These are phyloP conservation scores for Didymella sp. DNA, from an alignment of 2,329 filamentous ascomycete genomes.

Conservation along the genomic window DNA sequence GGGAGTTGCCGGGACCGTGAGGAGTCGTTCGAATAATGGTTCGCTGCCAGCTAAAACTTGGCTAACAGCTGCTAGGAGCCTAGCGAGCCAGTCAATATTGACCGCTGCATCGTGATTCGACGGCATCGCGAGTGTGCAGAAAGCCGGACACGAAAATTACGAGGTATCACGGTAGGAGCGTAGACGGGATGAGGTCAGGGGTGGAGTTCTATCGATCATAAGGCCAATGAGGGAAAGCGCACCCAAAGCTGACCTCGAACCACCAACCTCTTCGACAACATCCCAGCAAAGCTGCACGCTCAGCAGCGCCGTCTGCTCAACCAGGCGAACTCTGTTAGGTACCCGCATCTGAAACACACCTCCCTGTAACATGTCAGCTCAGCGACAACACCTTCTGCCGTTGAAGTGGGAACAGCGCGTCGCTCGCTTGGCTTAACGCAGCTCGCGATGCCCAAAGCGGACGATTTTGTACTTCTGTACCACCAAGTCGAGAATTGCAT, in stretches of 20 bases:
- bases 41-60: conserved; percentile 4
- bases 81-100: conserved; percentile 15
- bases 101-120: conserved; percentile 18
- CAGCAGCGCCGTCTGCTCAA: conserved; percentile 2
- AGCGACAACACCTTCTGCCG: neutral
- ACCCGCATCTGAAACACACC: conserved; percentile 10
- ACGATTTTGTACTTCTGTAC: conserved; percentile 8
- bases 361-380: conserved; percentile 1
- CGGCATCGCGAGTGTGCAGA: conserved; percentile 7
- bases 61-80: conserved; percentile 5
- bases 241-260: conserved; percentile 7
- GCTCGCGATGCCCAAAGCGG: conserved; percentile 4
- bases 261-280: conserved; percentile 10
- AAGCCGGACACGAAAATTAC: conserved; percentile 19
- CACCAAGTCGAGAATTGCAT: conserved; percentile 11
- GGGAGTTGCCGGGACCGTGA: conserved; percentile 8
- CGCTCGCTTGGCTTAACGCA: conserved; percentile 6
- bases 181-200: conserved; percentile 15
- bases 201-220: conserved; percentile 12
- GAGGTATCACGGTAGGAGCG: conserved; percentile 23
- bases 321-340: neutral
- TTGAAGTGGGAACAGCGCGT: neutral
- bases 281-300: conserved; percentile 5
- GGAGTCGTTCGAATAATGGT: conserved; percentile 11
- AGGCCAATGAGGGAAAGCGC: conserved; percentile 14